Percentiles rank a stretch among this genome's conserved stretches.
phyloP scores from a whole-genome alignment of 23 red algal genomes.

The Gracilaria domingensis region DNA sequence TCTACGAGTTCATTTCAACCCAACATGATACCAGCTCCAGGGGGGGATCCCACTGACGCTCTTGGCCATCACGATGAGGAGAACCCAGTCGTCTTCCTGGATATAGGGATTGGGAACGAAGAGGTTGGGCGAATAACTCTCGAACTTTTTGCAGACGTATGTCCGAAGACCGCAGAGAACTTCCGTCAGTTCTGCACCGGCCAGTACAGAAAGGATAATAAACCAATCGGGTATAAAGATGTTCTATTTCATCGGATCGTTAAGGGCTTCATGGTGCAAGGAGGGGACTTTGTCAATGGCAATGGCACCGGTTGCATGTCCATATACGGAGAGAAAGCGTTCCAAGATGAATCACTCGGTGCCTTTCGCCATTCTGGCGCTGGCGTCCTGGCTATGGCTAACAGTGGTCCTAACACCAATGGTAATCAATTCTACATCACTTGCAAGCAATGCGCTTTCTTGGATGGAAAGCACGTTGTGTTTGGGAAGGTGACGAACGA shows the following conservation, averaged over 20 bases:
- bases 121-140: conserved; percentile 84
- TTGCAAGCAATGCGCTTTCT: conserved; percentile 60
- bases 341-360: conserved; percentile 79
- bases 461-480: conserved; percentile 89
- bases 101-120: conserved; percentile 70
- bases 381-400: conserved; percentile 95
- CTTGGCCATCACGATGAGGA: conserved; percentile 52
- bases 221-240: conserved; percentile 73
- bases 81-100: conserved; percentile 80
- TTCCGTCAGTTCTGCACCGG: conserved; percentile 84
- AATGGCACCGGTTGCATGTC: conserved; percentile 88
- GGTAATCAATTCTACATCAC: conserved; percentile 88
- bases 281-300: conserved; percentile 82
- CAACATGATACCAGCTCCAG: conserved; percentile 3
- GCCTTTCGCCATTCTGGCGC: conserved; percentile 86
- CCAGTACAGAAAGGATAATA: conserved; percentile 49
- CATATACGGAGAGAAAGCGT: conserved; percentile 80
- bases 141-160: conserved; percentile 90
- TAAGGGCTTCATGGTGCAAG: conserved; percentile 90
- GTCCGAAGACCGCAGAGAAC: conserved; percentile 86
- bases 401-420: conserved; percentile 92
- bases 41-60: conserved; percentile 51
- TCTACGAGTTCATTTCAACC: neutral
- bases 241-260: conserved; percentile 90
- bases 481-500: conserved; percentile 79